Evolutionary conservation across 352 stramenopile genomes (phyloP), one percentile per base, ranked within the genome.

Genomic region (Lagenidium sp.): DNA sequence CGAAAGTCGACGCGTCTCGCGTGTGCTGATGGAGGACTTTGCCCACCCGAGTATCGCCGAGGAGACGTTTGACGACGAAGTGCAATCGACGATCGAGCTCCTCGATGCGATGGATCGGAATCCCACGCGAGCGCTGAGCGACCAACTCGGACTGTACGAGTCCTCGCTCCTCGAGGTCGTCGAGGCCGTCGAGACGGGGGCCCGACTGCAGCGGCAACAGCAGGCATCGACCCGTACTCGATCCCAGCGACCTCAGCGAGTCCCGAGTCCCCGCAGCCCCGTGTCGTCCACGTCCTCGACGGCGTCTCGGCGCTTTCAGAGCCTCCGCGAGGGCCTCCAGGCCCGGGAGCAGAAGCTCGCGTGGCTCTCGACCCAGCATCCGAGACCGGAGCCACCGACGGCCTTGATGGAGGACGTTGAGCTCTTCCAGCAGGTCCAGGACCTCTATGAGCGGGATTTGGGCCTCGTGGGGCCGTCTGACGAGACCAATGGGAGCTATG

Each of bases 151-250:
- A 55, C 20, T 81, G 39, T 75, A 70, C 35, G 68, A 81, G 21
- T 53, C 59, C 3, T 73, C 62, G 3, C 34, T 81, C 21, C 63
- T 77, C 25, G 68, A 75, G 20, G 54, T 70, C 6, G 56, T 81
- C 2, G 55, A 81, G 21, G 54, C 59, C 0, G 57, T 81, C 15
- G 68, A 80, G 41, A n/a, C n/a, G n/a, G n/a, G n/a, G n/a, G n/a
- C n/a, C n/a, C n/a, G n/a, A n/a, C n/a, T n/a, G n/a, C n/a, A n/a
- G n/a, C n/a, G n/a, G n/a, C n/a, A n/a, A n/a, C n/a, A n/a, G n/a
- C n/a, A n/a, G n/a, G n/a, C n/a, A n/a, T n/a, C n/a, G n/a, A n/a
- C n/a, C n/a, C n/a, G n/a, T n/a, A n/a, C n/a, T n/a, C n/a, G n/a
- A n/a, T n/a, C n/a, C n/a, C n/a, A n/a, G n/a, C n/a, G n/a, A n/a